phyloP scores from a whole-genome alignment of 805 yeast species.

The Blastobotrys mokoenaii region DNA sequence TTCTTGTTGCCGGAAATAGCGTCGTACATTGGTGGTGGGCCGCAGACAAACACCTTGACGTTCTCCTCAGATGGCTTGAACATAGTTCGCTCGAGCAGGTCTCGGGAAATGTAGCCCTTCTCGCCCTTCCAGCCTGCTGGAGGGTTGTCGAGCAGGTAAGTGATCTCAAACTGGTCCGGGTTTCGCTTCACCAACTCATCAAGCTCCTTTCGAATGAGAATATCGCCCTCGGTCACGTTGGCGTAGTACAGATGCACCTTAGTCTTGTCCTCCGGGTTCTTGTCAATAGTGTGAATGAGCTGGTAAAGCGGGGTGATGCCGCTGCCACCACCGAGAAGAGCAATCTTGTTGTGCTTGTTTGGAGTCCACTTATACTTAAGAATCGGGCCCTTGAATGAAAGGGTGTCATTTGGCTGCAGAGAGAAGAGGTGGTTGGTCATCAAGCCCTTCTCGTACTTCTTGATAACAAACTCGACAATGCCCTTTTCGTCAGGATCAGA shows the following conservation, averaged over 20 bases:
- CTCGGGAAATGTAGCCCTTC: slow-evolving; percentile 73
- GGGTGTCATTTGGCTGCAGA: slow-evolving; percentile 69
- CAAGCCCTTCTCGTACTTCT: slow-evolving; percentile 78
- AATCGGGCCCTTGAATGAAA: slow-evolving; percentile 91
- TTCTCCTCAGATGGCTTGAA: slow-evolving; percentile 59
- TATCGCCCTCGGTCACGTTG: slow-evolving; percentile 66
- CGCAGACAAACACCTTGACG: slow-evolving; percentile 80
- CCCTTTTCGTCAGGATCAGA: slow-evolving; percentile 66
- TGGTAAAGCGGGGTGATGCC: slow-evolving; percentile 97
- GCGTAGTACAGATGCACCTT: slow-evolving; percentile 80
- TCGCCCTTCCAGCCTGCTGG: slow-evolving; percentile 44
- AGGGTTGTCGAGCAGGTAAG: slow-evolving; percentile 71
- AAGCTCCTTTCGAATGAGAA: slow-evolving; percentile 68
- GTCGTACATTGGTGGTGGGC: slow-evolving; percentile 87
- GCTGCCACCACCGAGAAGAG: slow-evolving; percentile 90
- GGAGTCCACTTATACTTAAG: slow-evolving; percentile 86
- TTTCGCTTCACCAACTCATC: slow-evolving; percentile 56
- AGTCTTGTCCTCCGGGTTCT: slow-evolving; percentile 82
- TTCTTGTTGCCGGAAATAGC: slow-evolving; percentile 80
- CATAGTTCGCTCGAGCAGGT: slow-evolving; percentile 50
- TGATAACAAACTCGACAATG: slow-evolving; percentile 67
- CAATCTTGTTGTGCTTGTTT: slow-evolving; percentile 71
- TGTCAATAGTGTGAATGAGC: slow-evolving; percentile 64
- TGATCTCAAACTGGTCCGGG: slow-evolving; percentile 71
- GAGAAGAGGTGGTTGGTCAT: slow-evolving; percentile 65